A percentile compares a stretch with the other conserved stretches of the same genome.
phyloP scores from a whole-genome alignment of 352 stramenopile genomes.

The Phytophthora cryptogea region DNA sequence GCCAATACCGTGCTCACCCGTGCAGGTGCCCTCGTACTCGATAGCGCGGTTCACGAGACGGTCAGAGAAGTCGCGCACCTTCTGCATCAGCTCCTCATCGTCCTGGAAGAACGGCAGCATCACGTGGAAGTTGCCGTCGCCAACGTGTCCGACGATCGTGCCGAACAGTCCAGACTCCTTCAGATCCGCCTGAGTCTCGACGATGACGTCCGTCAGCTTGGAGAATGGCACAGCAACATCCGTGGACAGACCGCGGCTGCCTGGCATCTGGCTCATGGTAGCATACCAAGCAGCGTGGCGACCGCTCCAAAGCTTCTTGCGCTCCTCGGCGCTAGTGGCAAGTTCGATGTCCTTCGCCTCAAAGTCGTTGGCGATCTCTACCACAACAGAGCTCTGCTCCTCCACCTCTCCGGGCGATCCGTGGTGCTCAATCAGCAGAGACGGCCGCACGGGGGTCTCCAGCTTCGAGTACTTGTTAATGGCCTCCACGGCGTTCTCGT shows the following conservation, averaged over 20 bases:
- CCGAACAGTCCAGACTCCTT: conserved; percentile 88
- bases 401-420: conserved; percentile 79
- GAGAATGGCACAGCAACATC: conserved; percentile 98
- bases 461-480: conserved; percentile 91
- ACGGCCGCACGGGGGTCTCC: conserved; percentile 79
- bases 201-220: conserved; percentile 93
- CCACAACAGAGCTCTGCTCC: conserved; percentile 87
- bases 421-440: conserved; percentile 96
- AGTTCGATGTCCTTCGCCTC: conserved; percentile 83
- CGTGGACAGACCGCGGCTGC: conserved; percentile 88
- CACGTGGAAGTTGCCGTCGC: conserved; percentile 98
- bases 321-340: conserved; percentile 69
- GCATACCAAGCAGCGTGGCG: conserved; percentile 88
- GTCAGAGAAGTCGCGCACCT: conserved; percentile 90
- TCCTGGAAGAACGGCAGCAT: conserved; percentile 93
- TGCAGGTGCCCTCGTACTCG: conserved; percentile 95
- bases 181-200: conserved; percentile 92
- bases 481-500: conserved; percentile 73
- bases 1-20: conserved; percentile 97
- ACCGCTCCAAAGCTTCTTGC: conserved; percentile 84
- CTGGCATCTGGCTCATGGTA: conserved; percentile 80
- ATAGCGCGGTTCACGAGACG: conserved; percentile 86
- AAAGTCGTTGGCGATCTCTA: conserved; percentile 88
- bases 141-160: conserved; percentile 92
- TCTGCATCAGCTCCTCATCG: conserved; percentile 84